phyloP scores from a whole-genome alignment of 2,329 filamentous ascomycete species.

The Alternaria ethzedia region DNA sequence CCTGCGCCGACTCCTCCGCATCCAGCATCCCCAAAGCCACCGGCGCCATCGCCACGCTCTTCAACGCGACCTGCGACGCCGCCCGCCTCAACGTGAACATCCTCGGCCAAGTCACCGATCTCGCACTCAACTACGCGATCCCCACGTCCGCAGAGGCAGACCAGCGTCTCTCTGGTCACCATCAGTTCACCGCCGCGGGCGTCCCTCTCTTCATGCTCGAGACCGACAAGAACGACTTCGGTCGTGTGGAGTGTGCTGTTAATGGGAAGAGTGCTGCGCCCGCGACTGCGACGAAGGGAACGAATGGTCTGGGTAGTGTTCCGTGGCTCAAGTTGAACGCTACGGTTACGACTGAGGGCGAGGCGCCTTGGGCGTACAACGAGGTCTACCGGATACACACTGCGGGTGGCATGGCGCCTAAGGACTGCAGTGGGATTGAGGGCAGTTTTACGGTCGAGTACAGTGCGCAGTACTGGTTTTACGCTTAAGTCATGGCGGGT shows the following conservation, averaged over 20 bases:
- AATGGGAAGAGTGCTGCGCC: slow-evolving; percentile 69
- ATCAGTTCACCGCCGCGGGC: slow-evolving; percentile 76
- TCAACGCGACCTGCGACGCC: slow-evolving; percentile 82
- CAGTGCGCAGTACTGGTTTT: slow-evolving; percentile 78
- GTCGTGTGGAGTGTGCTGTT: slow-evolving; percentile 71
- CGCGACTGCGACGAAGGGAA: slow-evolving; percentile 63
- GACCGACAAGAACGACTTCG: slow-evolving; percentile 56
- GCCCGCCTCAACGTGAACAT: slow-evolving; percentile 66
- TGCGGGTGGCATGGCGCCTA: slow-evolving; percentile 77
- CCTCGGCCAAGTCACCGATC: slow-evolving; percentile 67
- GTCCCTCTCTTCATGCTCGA: slow-evolving; percentile 84
- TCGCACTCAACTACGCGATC: slow-evolving; percentile 72
- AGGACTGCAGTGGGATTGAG: slow-evolving; percentile 71
- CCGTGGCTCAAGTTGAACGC: slow-evolving; percentile 77
- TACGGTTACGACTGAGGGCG: slow-evolving; percentile 26
- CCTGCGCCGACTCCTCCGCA: slow-evolving; percentile 68
- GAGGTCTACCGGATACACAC: slow-evolving; percentile 86
- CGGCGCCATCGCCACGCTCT: slow-evolving; percentile 84
- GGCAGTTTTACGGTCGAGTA: slow-evolving; percentile 77
- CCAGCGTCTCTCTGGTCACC: slow-evolving; percentile 73
- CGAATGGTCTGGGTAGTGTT: slow-evolving; percentile 67
- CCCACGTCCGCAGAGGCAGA: slow-evolving; percentile 55
- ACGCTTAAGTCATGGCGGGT: slow-evolving; percentile 23
- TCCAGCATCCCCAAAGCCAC: slow-evolving; percentile 67
- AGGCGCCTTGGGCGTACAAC: slow-evolving; percentile 57